Conservation (phyloP, 495 filamentous ascomycete species). For the Neurospora pannonica region DNA sequence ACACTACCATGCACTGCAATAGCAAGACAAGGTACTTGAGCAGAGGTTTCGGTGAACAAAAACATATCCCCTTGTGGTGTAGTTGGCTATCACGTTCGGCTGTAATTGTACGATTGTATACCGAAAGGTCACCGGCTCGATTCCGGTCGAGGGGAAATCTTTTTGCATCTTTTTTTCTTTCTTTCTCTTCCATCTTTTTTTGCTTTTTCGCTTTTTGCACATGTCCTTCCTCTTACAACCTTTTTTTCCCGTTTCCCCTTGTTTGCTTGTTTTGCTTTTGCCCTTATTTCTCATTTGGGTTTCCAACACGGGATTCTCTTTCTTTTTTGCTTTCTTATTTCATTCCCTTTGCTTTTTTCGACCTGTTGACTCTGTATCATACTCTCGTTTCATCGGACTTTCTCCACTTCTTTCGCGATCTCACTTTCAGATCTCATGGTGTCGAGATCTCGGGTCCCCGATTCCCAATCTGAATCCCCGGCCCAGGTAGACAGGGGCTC, state of each 20-base stretch:
- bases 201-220: background rate
- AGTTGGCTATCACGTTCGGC: background rate
- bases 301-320: background rate
- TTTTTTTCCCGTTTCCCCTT: background rate
- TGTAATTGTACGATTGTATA: background rate
- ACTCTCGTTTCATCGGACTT: background rate
- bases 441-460: background rate
- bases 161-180: background rate
- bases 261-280: background rate
- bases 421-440: background rate
- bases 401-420: background rate
- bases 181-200: background rate
- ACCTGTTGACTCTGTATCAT: background rate
- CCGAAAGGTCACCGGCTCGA: background rate
- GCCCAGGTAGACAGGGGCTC: too few species aligned
- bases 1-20: background rate
- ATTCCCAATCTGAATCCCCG: too few species aligned
- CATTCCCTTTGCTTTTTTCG: background rate
- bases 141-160: background rate
- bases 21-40: background rate
- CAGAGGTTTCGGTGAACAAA: too few species aligned
- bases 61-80: background rate
- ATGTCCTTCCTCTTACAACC: background rate
- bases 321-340: background rate
- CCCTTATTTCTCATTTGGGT: background rate